A percentile compares a stretch with the other conserved stretches of the same genome.
Conservation (phyloP, 495 filamentous ascomycete genomes). For the Hypoxylon rickii region DNA sequence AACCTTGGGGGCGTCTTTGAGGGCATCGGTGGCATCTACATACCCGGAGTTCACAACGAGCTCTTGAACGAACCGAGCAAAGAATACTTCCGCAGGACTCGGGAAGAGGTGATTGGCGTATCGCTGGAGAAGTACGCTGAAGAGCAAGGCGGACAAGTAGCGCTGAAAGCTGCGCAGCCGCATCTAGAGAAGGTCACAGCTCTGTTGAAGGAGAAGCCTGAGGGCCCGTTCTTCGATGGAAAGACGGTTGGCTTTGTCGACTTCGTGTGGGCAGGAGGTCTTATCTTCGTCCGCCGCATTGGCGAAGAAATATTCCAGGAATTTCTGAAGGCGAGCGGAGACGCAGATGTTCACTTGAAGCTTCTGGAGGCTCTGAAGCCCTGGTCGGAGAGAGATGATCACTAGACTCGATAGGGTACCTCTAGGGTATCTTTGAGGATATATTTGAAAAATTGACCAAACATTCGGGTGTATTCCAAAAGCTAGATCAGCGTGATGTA, state of each 20-base stretch:
- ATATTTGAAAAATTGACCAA: too few relatives aligned
- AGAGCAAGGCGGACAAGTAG: constrained; percentile 41
- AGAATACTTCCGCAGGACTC: constrained; percentile 53
- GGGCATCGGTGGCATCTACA: constrained; percentile 32
- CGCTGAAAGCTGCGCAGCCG: constrained; percentile 45
- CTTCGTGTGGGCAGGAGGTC: constrained; percentile 46
- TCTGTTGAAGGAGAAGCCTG: constrained; percentile 53
- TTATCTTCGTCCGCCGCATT: constrained; percentile 40
- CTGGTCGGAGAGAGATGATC: constrained; percentile 41
- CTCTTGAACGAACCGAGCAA: constrained; percentile 47
- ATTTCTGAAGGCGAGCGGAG: constrained; percentile 41
- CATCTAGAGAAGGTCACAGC: constrained; percentile 46
- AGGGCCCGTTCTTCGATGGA: constrained; percentile 55
- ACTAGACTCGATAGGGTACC: constrained; percentile 7
- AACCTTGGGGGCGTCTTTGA: constrained; percentile 18
- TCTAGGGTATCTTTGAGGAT: too few relatives aligned
- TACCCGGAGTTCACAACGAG: constrained; percentile 41
- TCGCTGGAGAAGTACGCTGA: constrained; percentile 46
- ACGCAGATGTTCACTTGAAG: constrained; percentile 38
- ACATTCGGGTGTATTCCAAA: too few relatives aligned
- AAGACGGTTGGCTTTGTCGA: constrained; percentile 45
- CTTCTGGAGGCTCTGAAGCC: constrained; percentile 46
- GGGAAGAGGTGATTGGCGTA: constrained; percentile 48
- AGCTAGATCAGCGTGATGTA: too few relatives aligned
- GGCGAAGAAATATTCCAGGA: constrained; percentile 42